Percentiles rank a stretch among this genome's conserved stretches.
Evolutionary conservation across 73 alveolate genomes (phyloP).

Genomic region (Blepharisma stoltei): DNA sequence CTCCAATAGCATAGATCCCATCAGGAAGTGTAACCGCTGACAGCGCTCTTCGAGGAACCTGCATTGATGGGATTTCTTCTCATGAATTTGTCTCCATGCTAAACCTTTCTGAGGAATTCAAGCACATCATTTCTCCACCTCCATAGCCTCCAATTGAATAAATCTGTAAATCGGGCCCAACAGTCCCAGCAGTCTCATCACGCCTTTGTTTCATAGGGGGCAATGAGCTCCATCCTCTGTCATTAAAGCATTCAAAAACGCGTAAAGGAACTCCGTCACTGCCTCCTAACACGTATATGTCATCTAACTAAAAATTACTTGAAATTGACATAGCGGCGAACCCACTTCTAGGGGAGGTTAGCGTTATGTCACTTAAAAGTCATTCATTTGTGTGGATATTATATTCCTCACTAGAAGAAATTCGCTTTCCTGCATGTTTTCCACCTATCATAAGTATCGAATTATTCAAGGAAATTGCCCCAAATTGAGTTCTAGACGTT

Average conservation of each 20-base stretch:
- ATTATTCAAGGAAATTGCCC: slow-evolving; percentile 42
- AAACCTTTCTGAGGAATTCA: slow-evolving; percentile 77
- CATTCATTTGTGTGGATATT: slow-evolving; percentile 49
- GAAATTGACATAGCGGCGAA: slow-evolving; percentile 58
- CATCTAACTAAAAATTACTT: slow-evolving; percentile 10
- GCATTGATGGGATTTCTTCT: slow-evolving; percentile 78
- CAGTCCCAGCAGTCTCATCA: slow-evolving; percentile 71
- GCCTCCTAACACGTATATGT: slow-evolving; percentile 71
- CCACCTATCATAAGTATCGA: slow-evolving; percentile 79
- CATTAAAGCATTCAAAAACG: slow-evolving; percentile 62
- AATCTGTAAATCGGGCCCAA: slow-evolving; percentile 67
- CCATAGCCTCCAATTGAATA: slow-evolving; percentile 88
- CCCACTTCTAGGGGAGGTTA: slow-evolving; percentile 71
- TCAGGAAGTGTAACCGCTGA: slow-evolving; percentile 93
- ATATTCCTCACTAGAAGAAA: slow-evolving; percentile 55
- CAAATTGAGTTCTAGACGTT: slow-evolving; percentile 53
- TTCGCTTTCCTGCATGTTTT: slow-evolving; percentile 66
- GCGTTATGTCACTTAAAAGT: slow-evolving; percentile 36
- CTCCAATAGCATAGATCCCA: slow-evolving; percentile 93
- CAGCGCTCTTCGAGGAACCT: slow-evolving; percentile 82
- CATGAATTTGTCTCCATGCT: slow-evolving; percentile 65
- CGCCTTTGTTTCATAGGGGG: slow-evolving; percentile 71
- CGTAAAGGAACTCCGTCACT: slow-evolving; percentile 73
- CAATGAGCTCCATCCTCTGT: slow-evolving; percentile 55
- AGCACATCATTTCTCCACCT: slow-evolving; percentile 71